These are phyloP conservation scores for Paracoccidioides lutzii DNA, from an alignment of 2,329 filamentous ascomycete genomes.

Conservation along the genomic window DNA sequence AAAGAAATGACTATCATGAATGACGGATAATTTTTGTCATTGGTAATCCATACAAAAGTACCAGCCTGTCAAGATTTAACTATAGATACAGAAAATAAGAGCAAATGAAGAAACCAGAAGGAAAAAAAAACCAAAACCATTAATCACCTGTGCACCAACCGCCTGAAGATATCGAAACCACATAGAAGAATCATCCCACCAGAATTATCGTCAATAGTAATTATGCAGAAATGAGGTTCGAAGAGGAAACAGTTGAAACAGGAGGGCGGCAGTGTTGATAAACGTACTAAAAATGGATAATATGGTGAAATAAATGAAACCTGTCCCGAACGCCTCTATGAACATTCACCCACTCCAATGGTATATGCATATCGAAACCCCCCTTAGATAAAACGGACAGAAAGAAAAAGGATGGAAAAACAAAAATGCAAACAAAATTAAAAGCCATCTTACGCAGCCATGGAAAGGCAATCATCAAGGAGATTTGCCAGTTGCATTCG, in stretches of 20 bases:
- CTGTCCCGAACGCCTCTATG: not conserved
- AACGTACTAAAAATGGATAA: not conserved
- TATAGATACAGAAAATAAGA: conserved; percentile 8
- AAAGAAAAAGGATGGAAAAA: not conserved
- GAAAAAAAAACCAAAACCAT: conserved; percentile 4
- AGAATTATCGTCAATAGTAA: not conserved
- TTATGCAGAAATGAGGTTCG: not conserved
- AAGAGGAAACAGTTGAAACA: not conserved
- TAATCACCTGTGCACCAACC: not conserved
- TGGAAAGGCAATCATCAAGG: conserved; percentile 31
- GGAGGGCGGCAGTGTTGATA: not conserved
- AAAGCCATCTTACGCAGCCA: conserved; percentile 20
- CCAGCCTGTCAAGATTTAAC: conserved; percentile 2
- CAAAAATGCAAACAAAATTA: not conserved
- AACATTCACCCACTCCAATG: not conserved
- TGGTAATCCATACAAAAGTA: not conserved
- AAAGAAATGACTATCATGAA: not conserved
- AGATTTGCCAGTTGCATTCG: conserved; percentile 26
- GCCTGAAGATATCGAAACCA: not conserved
- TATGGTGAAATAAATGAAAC: not conserved
- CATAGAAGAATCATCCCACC: not conserved
- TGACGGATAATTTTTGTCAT: not conserved
- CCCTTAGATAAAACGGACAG: not conserved
- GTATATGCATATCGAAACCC: not conserved
- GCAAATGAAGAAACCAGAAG: conserved; percentile 8